phyloP scores from a whole-genome alignment of 805 yeast genomes.

The Kazachstania psychrophila region DNA sequence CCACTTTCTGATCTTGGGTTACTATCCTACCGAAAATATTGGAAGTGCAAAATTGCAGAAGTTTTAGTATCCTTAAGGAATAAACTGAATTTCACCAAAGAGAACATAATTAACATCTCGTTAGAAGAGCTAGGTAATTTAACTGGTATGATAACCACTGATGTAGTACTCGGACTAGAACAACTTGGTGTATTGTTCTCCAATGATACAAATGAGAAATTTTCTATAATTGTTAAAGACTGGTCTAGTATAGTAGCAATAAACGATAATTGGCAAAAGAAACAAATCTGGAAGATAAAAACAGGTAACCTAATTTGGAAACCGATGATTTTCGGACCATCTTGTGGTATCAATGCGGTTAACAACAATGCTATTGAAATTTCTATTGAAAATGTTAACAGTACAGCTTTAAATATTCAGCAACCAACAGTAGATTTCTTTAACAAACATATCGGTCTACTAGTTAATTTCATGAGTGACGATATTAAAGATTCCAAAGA shows the following conservation, averaged over 20 bases:
- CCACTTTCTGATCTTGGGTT: constrained; percentile 92
- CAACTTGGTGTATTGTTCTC: constrained; percentile 48
- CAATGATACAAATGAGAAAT: constrained; percentile 35
- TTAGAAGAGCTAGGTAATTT: constrained; percentile 52
- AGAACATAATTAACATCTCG: constrained; percentile 30
- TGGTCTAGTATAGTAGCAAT: constrained; percentile 32
- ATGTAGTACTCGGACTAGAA: constrained; percentile 80
- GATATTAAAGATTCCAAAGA: constrained; percentile 57
- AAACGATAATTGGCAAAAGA: constrained; percentile 42
- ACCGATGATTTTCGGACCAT: constrained; percentile 74
- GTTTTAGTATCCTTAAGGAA: constrained; percentile 14
- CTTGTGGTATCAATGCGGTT: constrained; percentile 64
- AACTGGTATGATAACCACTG: constrained; percentile 83
- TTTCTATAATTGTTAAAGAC: constrained; percentile 35
- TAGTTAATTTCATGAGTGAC: constrained; percentile 54
- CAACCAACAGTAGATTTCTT: constrained; percentile 22
- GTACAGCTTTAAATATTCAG: background rate
- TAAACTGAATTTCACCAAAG: background rate
- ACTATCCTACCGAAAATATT: constrained; percentile 75
- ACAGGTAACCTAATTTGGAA: constrained; percentile 61
- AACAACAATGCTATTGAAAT: constrained; percentile 13
- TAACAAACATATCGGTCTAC: constrained; percentile 42
- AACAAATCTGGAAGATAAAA: constrained; percentile 43
- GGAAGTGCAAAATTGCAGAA: constrained; percentile 61
- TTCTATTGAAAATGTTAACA: background rate